Base-by-base conservation (phyloP, 345 rosid genomes). In the Clausena lansium region DNA sequence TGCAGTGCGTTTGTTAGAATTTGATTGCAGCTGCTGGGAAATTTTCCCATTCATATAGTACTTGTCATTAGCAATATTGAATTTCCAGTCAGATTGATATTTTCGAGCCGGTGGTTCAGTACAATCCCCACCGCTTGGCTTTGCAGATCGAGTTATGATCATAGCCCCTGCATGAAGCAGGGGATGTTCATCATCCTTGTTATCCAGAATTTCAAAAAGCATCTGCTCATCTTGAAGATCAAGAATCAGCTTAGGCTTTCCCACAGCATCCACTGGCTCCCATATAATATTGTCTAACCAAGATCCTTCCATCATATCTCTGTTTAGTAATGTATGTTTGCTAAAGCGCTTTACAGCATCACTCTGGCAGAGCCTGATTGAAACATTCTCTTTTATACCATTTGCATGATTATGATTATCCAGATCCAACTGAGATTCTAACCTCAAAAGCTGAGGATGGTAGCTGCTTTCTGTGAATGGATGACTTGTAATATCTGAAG, bases 141-240 rank as follows among this genome's bases (percentile, higher is more conserved):
- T 87, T 64, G 78, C 64, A 64, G 95, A 83, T 68, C 84, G 86
- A 65, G 90, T 84, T 70, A 94, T 84, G 60, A 94, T 83, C 99
- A 96, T 94, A 73, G 99, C 98, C 78, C 97, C 97, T 11, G 98
- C 91, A 85, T 91, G 98, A 76, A 84, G 93, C 83, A 85, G 93
- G 74, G 91, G 91, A 83, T 88, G 78, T 76, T 87, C 83, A 70
- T 82, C 82, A 77, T 94, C 94, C 87, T 86, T 84, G 62, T 83
- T 81, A 91, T 94, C 95, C 67, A 87, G 73, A 83, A 94, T 86
- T 87, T 96, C 94, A 83, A 94, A 94, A 80, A 92, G 91, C 98
- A 96, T 96, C 77, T 91, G 95, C 85, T 91, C 89, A 84, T 96
- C 99, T 80, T 89, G 97, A 82, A 96, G 97, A 86, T 96, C 97